Conservation (phyloP, 257 asterid genomes). For the Echites panduratus region DNA sequence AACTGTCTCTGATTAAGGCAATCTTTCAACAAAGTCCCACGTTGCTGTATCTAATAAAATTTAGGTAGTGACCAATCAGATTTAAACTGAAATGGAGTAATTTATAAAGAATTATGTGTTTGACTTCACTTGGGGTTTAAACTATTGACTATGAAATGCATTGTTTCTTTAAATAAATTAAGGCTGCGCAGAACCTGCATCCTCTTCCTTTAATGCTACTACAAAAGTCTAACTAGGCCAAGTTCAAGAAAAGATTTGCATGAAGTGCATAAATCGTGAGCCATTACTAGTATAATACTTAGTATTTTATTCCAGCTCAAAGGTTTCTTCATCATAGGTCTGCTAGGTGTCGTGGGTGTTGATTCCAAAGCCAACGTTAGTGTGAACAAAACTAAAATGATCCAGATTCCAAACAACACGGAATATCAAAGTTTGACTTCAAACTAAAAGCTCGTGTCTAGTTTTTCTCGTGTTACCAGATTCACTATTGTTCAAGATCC, state of each 20-base stretch:
- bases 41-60: slow-evolving; percentile 5
- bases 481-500: background rate
- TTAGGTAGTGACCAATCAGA: background rate
- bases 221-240: no score
- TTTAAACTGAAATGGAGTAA: background rate
- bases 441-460: background rate
- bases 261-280: slow-evolving; percentile 1
- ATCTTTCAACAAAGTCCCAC: slow-evolving; percentile 8
- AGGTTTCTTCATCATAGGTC: background rate
- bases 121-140: slow-evolving; percentile 2
- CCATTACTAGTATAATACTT: no score
- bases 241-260: background rate
- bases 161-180: background rate
- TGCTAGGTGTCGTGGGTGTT: background rate
- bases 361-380: background rate
- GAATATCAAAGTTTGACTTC: slow-evolving; percentile 10
- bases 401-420: background rate
- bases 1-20: background rate
- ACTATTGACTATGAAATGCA: background rate
- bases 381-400: slow-evolving; percentile 3
- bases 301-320: background rate
- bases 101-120: background rate
- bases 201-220: background rate
- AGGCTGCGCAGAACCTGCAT: background rate
- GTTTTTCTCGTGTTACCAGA: background rate